Percentiles rank a stretch among this genome's conserved stretches.
Evolutionary conservation across 805 yeast genomes (phyloP).

Genomic region (Saccharomycopsis synnaedendra): DNA sequence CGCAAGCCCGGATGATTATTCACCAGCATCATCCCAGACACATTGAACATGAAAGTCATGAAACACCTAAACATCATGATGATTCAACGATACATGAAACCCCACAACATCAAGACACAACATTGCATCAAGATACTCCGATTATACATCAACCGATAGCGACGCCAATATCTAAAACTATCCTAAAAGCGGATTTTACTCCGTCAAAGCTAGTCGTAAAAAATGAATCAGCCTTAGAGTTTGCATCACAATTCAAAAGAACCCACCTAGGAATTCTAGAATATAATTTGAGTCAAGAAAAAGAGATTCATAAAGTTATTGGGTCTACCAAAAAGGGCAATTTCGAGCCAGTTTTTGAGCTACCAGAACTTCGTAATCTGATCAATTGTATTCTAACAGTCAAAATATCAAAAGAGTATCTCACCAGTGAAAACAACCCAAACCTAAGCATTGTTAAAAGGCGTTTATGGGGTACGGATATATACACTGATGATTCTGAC

Average conservation of each 20-base stretch:
- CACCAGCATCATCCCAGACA: conserved; percentile 15
- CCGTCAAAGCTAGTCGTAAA: conserved; percentile 19
- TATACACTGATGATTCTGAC: conserved; percentile 92
- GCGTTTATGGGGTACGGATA: conserved; percentile 77
- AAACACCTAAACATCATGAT: too few species aligned
- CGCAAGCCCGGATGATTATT: conserved; percentile 14
- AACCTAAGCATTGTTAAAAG: conserved; percentile 7
- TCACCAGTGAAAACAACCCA: conserved; percentile 14
- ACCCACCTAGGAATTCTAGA: conserved; percentile 41
- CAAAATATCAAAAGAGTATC: conserved; percentile 20
- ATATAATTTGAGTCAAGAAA: conserved; percentile 26
- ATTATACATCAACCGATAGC: too few species aligned
- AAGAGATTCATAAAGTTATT: neutral
- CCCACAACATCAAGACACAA: too few species aligned
- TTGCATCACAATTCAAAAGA: conserved; percentile 32
- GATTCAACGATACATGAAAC: too few species aligned
- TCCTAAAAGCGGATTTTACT: too few species aligned
- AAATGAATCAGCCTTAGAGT: conserved; percentile 29
- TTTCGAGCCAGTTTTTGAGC: conserved; percentile 15
- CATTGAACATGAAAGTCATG: too few species aligned
- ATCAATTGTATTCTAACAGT: conserved; percentile 29
- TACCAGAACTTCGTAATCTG: conserved; percentile 26
- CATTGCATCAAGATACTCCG: too few species aligned
- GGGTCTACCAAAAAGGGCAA: neutral
- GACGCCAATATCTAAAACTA: too few species aligned